phyloP scores from a whole-genome alignment of 2,329 filamentous ascomycete genomes.

The Didymella exigua region DNA sequence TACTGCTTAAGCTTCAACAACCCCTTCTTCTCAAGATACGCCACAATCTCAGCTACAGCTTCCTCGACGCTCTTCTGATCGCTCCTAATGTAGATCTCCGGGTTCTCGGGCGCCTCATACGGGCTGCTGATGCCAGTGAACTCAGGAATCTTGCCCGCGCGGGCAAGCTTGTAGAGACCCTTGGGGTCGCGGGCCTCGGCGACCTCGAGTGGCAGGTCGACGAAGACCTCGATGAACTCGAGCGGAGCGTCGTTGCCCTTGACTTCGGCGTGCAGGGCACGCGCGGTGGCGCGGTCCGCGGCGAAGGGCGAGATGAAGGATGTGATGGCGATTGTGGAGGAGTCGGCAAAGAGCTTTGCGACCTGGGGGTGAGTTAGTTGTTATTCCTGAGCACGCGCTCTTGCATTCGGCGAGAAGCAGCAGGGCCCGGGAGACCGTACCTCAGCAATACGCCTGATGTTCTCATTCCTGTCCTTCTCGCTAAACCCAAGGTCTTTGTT shows the following conservation, averaged over 20 bases:
- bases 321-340: slow-evolving; percentile 83
- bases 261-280: slow-evolving; percentile 74
- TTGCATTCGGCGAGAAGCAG: background rate
- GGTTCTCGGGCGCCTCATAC: slow-evolving; percentile 84
- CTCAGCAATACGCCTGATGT: slow-evolving; percentile 95
- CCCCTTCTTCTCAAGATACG: slow-evolving; percentile 75
- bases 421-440: slow-evolving; percentile 32
- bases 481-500: slow-evolving; percentile 98
- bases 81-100: slow-evolving; percentile 87
- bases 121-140: slow-evolving; percentile 96
- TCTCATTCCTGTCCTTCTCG: slow-evolving; percentile 93
- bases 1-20: slow-evolving; percentile 53
- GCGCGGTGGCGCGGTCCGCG: slow-evolving; percentile 81
- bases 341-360: slow-evolving; percentile 94
- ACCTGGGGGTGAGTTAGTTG: slow-evolving; percentile 55
- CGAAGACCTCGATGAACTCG: slow-evolving; percentile 90
- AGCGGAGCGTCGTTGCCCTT: slow-evolving; percentile 65
- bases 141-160: slow-evolving; percentile 91
- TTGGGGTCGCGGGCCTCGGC: slow-evolving; percentile 96
- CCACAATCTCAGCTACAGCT: slow-evolving; percentile 81
- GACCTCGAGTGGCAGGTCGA: slow-evolving; percentile 88
- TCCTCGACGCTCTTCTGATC: slow-evolving; percentile 85
- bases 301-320: slow-evolving; percentile 97
- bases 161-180: slow-evolving; percentile 96
- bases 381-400: no score